Evolutionary conservation across 192 early-diverging fungal genomes (phyloP).

Genomic region (Neocallimastix lanati): DNA sequence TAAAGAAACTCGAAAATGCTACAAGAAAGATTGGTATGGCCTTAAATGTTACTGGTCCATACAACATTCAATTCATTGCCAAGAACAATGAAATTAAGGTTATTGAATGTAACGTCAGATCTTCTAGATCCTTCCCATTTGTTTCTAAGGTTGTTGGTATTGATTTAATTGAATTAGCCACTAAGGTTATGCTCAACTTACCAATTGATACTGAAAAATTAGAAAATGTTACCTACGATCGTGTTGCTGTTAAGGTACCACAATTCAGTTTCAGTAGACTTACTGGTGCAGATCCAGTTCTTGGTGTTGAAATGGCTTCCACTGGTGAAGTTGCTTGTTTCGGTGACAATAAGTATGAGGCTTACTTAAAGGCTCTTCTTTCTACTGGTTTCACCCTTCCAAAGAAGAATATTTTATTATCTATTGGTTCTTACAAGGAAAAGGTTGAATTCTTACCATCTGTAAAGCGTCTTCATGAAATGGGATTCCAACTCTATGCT

Average conservation of each 20-base stretch:
- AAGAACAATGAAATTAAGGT: constrained; percentile 99
- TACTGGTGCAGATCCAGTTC: constrained; percentile 86
- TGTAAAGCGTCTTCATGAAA: constrained; percentile 56
- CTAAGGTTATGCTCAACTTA: constrained; percentile 74
- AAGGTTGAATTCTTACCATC: constrained; percentile 89
- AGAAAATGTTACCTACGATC: constrained; percentile 37
- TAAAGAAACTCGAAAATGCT: constrained; percentile 77
- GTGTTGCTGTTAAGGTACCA: constrained; percentile 91
- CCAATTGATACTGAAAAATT: constrained; percentile 64
- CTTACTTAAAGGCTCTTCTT: constrained; percentile 86
- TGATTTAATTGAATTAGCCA: constrained; percentile 93
- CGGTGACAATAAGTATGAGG: constrained; percentile 92
- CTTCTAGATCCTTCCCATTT: constrained; percentile 92
- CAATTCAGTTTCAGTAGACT: constrained; percentile 94
- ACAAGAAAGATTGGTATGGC: constrained; percentile 83
- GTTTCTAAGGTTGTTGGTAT: constrained; percentile 90
- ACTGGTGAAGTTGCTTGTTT: constrained; percentile 99
- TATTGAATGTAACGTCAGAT: constrained; percentile 97
- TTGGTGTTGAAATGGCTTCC: constrained; percentile 99
- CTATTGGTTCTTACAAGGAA: constrained; percentile 97
- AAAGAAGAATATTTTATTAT: constrained; percentile 88
- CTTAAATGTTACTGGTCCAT: constrained; percentile 92
- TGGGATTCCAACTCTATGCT: constrained; percentile 86
- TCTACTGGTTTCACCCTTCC: constrained; percentile 85
- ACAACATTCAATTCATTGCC: constrained; percentile 98